These are phyloP conservation scores for Wickerhamiella qilinensis DNA, from an alignment of 805 yeast genomes.

Conservation along the genomic window DNA sequence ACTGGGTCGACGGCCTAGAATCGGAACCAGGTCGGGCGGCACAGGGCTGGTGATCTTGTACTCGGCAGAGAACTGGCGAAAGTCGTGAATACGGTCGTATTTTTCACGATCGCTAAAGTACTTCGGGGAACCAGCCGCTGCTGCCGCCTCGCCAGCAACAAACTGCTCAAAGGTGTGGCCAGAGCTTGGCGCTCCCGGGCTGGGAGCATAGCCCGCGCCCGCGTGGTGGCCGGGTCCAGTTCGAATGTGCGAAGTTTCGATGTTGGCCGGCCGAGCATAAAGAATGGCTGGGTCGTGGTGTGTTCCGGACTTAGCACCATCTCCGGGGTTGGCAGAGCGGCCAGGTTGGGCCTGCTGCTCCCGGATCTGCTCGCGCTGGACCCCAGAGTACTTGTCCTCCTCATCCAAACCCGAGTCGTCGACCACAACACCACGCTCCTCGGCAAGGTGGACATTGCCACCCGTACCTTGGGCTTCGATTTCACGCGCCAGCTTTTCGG, in stretches of 20 bases:
- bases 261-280: constrained; percentile 30
- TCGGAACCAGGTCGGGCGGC: constrained; percentile 56
- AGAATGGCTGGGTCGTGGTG: constrained; percentile 50
- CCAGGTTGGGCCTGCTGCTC: too few species aligned
- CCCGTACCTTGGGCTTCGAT: constrained; percentile 51
- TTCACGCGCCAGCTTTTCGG: constrained; percentile 68
- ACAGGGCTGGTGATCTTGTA: constrained; percentile 43
- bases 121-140: constrained; percentile 15
- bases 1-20: constrained; percentile 26
- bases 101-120: constrained; percentile 18
- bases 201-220: constrained; percentile 1
- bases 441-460: constrained; percentile 71
- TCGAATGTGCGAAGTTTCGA: not conserved
- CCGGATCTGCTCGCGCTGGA: constrained; percentile 31
- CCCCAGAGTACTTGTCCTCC: constrained; percentile 93
- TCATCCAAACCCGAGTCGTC: constrained; percentile 86
- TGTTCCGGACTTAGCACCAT: too few species aligned
- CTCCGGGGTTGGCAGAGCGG: not conserved
- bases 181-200: constrained; percentile 1
- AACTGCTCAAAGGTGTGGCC: constrained; percentile 92
- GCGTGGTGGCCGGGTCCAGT: not conserved
- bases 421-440: constrained; percentile 64
- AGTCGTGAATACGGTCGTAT: constrained; percentile 22
- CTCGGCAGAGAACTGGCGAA: constrained; percentile 64
- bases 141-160: constrained; percentile 43